Evolutionary conservation across 2,329 filamentous ascomycete species (phyloP).

Genomic region (Aspergillus proliferans): DNA sequence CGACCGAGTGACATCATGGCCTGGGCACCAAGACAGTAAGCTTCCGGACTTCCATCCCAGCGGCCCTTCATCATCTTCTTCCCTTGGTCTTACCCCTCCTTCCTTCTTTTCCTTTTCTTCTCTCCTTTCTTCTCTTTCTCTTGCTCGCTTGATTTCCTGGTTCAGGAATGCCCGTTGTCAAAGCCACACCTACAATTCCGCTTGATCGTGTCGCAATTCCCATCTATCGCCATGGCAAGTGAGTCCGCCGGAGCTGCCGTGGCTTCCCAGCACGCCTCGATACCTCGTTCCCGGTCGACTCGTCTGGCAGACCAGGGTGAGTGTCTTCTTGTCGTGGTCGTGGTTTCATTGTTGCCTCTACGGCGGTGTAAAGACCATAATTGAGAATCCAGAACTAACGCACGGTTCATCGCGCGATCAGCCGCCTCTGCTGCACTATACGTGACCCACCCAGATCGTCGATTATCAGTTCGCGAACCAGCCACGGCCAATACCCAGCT

Average conservation of each 20-base stretch:
- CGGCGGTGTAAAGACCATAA: not conserved
- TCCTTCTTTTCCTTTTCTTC: constrained; percentile 3
- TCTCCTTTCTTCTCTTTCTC: constrained; percentile 1
- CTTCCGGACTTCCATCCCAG: constrained; percentile 22
- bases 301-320: constrained; percentile 31
- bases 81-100: constrained; percentile 1
- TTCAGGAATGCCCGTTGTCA: constrained; percentile 15
- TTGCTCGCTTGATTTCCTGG: not conserved
- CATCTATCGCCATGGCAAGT: constrained; percentile 23
- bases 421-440: constrained; percentile 59
- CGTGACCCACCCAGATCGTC: constrained; percentile 41
- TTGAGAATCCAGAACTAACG: not conserved
- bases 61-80: constrained; percentile 8
- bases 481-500: constrained; percentile 12
- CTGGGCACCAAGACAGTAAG: constrained; percentile 6
- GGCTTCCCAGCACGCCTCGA: constrained; percentile 1
- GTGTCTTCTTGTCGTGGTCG: constrained; percentile 3
- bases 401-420: constrained; percentile 10
- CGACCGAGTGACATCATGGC: constrained; percentile 27
- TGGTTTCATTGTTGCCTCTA: not conserved
- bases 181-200: constrained; percentile 4
- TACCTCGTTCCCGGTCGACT: constrained; percentile 17
- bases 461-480: constrained; percentile 20
- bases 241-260: constrained; percentile 14
- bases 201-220: constrained; percentile 3